Percentiles rank a stretch among this genome's conserved stretches.
These are phyloP conservation scores for Mortierella sp. DNA, from an alignment of 371 early-diverging fungal species.

Conservation along the genomic window DNA sequence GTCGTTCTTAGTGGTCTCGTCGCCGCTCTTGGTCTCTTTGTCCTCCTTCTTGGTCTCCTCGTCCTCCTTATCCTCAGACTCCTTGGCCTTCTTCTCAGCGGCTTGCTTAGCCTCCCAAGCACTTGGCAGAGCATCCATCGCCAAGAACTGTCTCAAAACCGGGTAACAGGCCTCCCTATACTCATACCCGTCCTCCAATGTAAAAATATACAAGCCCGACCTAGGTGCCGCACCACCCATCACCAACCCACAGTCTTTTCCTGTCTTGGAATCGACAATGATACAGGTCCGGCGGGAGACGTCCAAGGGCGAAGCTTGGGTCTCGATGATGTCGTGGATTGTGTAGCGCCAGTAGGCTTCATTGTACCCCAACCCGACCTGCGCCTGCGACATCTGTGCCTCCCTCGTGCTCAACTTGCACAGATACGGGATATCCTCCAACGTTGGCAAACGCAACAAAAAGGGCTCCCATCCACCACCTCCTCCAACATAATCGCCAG, in stretches of 20 bases:
- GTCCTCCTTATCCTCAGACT: constrained; percentile 8
- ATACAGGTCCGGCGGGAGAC: constrained; percentile 5
- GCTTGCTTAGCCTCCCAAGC: constrained; percentile 15
- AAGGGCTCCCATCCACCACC: constrained; percentile 6
- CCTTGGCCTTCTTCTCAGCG: constrained; percentile 1
- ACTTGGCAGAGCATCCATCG: background rate
- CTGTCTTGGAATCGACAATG: constrained; percentile 30
- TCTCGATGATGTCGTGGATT: constrained; percentile 6
- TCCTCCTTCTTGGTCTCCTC: background rate
- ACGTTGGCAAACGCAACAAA: constrained; percentile 5
- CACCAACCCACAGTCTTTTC: constrained; percentile 35
- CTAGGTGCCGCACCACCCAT: background rate
- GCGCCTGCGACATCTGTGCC: background rate
- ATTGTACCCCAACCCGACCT: constrained; percentile 24
- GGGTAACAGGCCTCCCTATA: constrained; percentile 33
- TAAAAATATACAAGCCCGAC: constrained; percentile 8
- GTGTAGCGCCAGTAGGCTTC: constrained; percentile 38
- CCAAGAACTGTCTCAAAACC: constrained; percentile 33
- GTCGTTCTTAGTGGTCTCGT: constrained; percentile 6
- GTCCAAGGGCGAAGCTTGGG: constrained; percentile 7
- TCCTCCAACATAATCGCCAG: background rate
- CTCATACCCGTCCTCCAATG: constrained; percentile 25
- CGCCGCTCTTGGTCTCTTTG: background rate
- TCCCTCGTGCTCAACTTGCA: constrained; percentile 34
- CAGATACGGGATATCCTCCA: constrained; percentile 42